Evolutionary conservation across 2,329 filamentous ascomycete species (phyloP).

Genomic region (Aspergillus pseudoglaucus): DNA sequence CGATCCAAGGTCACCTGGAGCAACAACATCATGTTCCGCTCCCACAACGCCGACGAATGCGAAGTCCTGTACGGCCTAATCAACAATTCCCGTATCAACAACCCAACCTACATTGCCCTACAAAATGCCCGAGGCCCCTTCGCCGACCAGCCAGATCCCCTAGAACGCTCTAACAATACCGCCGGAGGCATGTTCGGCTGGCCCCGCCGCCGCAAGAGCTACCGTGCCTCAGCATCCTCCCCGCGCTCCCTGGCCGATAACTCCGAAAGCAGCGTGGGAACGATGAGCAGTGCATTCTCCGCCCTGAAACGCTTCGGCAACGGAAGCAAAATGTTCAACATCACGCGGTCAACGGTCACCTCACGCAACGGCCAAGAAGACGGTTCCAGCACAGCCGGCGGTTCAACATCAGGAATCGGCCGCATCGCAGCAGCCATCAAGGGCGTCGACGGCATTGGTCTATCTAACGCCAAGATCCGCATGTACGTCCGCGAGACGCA

Average conservation of each 20-base stretch:
- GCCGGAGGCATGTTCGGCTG: constrained; percentile 43
- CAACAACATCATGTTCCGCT: constrained; percentile 87
- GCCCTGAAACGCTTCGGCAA: constrained; percentile 68
- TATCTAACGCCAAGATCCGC: constrained; percentile 69
- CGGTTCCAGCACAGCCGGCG: constrained; percentile 55
- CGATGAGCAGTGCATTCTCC: constrained; percentile 71
- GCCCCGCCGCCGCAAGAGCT: constrained; percentile 48
- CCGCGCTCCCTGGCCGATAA: constrained; percentile 51
- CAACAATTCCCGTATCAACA: constrained; percentile 83
- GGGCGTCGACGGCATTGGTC: constrained; percentile 57
- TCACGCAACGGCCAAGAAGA: constrained; percentile 47
- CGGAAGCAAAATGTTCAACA: constrained; percentile 70
- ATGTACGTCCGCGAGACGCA: constrained; percentile 71
- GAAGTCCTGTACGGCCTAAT: constrained; percentile 77
- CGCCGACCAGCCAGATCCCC: constrained; percentile 49
- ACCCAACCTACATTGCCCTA: constrained; percentile 77
- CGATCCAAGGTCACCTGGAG: constrained; percentile 64
- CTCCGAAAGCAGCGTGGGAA: constrained; percentile 70
- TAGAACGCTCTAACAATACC: constrained; percentile 41
- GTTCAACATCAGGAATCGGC: constrained; percentile 52
- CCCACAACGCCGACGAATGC: constrained; percentile 68
- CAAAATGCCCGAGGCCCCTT: constrained; percentile 60
- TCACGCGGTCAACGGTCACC: constrained; percentile 68
- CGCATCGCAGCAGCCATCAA: constrained; percentile 42
- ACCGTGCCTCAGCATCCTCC: constrained; percentile 49